phyloP scores from a whole-genome alignment of 2,329 filamentous ascomycete species.

The Alternaria gansuensis region DNA sequence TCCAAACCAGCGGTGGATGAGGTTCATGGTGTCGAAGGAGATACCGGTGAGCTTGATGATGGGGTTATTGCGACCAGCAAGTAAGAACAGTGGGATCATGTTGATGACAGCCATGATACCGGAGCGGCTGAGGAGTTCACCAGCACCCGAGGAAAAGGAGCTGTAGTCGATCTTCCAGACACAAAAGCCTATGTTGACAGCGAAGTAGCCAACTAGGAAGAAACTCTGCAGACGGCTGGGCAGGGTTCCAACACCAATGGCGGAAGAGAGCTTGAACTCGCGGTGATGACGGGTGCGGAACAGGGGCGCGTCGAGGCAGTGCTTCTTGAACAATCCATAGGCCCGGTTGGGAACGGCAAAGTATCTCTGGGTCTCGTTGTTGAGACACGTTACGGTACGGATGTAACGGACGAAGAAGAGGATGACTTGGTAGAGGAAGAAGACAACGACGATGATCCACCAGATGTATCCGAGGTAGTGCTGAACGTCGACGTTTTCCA shows the following conservation, averaged over 20 bases:
- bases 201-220: conserved; percentile 59
- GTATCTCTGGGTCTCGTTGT: conserved; percentile 81
- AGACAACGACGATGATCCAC: conserved; percentile 67
- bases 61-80: conserved; percentile 80
- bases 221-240: conserved; percentile 60
- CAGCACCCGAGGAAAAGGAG: conserved; percentile 79
- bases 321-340: conserved; percentile 57
- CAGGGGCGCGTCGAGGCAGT: conserved; percentile 59
- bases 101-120: conserved; percentile 77
- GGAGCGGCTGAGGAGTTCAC: conserved; percentile 68
- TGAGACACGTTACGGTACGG: conserved; percentile 76
- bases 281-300: conserved; percentile 60
- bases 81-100: conserved; percentile 78
- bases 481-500: conserved; percentile 48
- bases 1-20: conserved; percentile 82
- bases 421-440: conserved; percentile 73
- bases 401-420: conserved; percentile 72
- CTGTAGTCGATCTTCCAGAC: conserved; percentile 66
- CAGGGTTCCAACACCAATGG: conserved; percentile 60
- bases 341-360: conserved; percentile 70
- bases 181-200: conserved; percentile 58
- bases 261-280: conserved; percentile 61
- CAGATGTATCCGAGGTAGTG: conserved; percentile 58
- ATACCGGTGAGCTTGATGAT: conserved; percentile 75
- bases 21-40: conserved; percentile 83